Base-by-base conservation (phyloP, 352 stramenopile genomes). In the Pythium guiyangense region DNA sequence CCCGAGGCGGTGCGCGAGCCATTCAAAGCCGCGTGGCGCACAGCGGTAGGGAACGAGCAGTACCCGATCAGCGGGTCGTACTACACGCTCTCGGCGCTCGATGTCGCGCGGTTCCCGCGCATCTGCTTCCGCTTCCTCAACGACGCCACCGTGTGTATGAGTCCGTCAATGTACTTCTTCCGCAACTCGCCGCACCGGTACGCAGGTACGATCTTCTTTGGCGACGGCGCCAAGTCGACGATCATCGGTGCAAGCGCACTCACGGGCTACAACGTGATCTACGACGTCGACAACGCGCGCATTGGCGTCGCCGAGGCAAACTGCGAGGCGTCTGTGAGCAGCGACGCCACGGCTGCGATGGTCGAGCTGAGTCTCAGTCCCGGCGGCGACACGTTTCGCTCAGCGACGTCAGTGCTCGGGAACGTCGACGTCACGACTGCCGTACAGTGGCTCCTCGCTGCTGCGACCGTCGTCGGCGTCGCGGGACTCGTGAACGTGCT, bases 91-190 rank as follows among this genome's bases (percentile, higher is more conserved):
- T 74, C 62, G 42, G 42, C 54, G 5, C 22, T 26, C 25, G 47
- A 71, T 22, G 31, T 90, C 3, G 51, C 35, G 15, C 42, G 54
- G 42, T 70, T 94, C 0, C 79, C 79, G 0, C 45, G 63, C 29
- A 71, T 94, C 40, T 90, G 79, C 58, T 94, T 93, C 54, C 66
- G 70, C 49, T 84, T 94, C 35, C 60, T 73, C 44, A 88, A 92
- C 50, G 52, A 70, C 25, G 84, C 70, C 4, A 66, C 64, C 49
- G 62, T 94, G 25, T 88, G 75, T 46, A 63, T 94, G 45, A 57
- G 59, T 4, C 62, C 81, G 0, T 69, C 62, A 18, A 52, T 69
- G 40, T 94, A 91, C 58, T 70, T 92, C 49, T 73, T 65, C 29
- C 43, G 64, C n/a, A 52, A 84, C 0, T 52, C 60, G 0, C 54